A percentile compares a stretch with the other conserved stretches of the same genome.
Evolutionary conservation across 2,329 filamentous ascomycete genomes (phyloP).

Genomic region (Stachybotrys echinatus): DNA sequence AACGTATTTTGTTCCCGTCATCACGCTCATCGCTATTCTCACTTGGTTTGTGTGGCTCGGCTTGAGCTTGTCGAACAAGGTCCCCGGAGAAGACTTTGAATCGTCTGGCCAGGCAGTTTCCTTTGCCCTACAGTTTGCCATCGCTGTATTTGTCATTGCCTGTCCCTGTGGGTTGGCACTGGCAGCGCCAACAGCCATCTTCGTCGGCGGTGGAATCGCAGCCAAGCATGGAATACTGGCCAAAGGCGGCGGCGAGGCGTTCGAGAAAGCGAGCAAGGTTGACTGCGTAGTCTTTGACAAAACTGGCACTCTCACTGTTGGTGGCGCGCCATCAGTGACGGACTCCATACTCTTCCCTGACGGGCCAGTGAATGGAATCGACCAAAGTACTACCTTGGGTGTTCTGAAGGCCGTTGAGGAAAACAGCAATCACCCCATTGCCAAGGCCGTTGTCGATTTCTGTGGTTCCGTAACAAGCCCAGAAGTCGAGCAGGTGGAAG

Average conservation of each 20-base stretch:
- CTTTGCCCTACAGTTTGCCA: conserved; percentile 77
- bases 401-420: conserved; percentile 60
- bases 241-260: conserved; percentile 79
- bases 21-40: conserved; percentile 62
- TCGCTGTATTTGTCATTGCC: conserved; percentile 81
- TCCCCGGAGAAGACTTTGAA: conserved; percentile 53
- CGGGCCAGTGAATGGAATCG: conserved; percentile 11
- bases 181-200: conserved; percentile 81
- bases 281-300: conserved; percentile 85
- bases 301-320: conserved; percentile 74
- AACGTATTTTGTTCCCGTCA: conserved; percentile 69
- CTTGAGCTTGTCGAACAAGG: conserved; percentile 52
- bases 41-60: conserved; percentile 70
- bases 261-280: conserved; percentile 75
- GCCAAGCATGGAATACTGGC: conserved; percentile 76
- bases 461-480: conserved; percentile 36
- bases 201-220: conserved; percentile 75
- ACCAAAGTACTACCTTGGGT: conserved; percentile 35
- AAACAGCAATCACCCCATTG: conserved; percentile 70
- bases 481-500: conserved; percentile 44
- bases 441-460: conserved; percentile 62
- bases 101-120: conserved; percentile 60
- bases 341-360: conserved; percentile 39
- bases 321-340: conserved; percentile 67
- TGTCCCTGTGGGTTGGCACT: conserved; percentile 81